A percentile compares a stretch with the other conserved stretches of the same genome.
Conservation (phyloP, 1,284 basidiomycete species). For the Ustilago trichophora region DNA sequence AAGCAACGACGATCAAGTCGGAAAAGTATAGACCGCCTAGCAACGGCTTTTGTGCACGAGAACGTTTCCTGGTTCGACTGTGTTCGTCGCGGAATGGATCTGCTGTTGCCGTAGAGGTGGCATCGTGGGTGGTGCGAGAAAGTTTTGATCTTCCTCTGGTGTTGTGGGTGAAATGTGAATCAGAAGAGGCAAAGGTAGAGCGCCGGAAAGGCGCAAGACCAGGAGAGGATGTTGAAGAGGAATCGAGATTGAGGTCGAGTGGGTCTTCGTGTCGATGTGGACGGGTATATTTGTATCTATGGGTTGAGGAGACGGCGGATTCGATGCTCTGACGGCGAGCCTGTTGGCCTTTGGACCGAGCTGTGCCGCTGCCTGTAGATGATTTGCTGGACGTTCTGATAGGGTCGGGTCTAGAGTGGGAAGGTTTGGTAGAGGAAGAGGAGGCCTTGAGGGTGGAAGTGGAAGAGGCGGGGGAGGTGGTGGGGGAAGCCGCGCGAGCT, state of each 20-base stretch:
- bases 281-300: conserved; percentile 4
- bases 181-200: conserved; percentile 5
- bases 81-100: conserved; percentile 7
- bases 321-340: conserved; percentile 37
- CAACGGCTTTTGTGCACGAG: conserved; percentile 33
- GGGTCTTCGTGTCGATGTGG: neutral
- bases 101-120: conserved; percentile 1
- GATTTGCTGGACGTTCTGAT: conserved; percentile 7
- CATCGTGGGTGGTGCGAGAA: neutral
- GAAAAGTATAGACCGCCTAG: conserved; percentile 62
- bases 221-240: conserved; percentile 7
- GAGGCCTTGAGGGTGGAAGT: conserved; percentile 43
- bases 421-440: conserved; percentile 1
- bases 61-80: conserved; percentile 10
- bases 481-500: conserved; percentile 11
- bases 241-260: conserved; percentile 3
- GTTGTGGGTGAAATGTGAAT: neutral
- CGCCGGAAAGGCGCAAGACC: conserved; percentile 12
- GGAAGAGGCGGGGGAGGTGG: conserved; percentile 41
- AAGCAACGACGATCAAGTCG: conserved; percentile 59
- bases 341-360: conserved; percentile 42
- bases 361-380: conserved; percentile 4
- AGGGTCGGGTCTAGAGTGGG: neutral
- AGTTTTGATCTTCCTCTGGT: conserved; percentile 1
- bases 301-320: conserved; percentile 24